Evolutionary conservation across 148 eudicot genomes (phyloP), one percentile per base, ranked within the genome.

Genomic region (Cornus florida): DNA sequence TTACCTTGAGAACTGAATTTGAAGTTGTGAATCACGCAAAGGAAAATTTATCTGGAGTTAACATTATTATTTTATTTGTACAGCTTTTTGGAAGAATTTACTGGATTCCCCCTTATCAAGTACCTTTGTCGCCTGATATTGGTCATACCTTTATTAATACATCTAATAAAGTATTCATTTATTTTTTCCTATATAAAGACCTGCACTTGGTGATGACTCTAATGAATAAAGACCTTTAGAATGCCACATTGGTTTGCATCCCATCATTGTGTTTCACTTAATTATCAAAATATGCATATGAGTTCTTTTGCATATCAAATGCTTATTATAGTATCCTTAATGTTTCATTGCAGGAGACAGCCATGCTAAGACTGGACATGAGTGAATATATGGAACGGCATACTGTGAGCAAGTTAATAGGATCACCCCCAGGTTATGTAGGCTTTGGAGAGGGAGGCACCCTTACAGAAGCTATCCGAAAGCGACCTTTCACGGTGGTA

Each of bases 341-440:
- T 75, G 31, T 5, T 19, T 39, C 64, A 17, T 71, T 68, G 66
- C 80, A 89, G 92, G 92, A 87, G 83, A 69, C 84, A 28, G 86
- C 90, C 74, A 89, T 87, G 92, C 81, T 89, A 79, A 87, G 92
- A 80, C 69, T 89, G 71, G 92, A 89, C 80, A 89, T 89, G 92
- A 89, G 88, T 80, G 92, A 89, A 78, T 89, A 89, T 75, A 89
- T 89, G 92, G 92, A 89, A 82, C 82, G 88, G 64, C 92, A 89
- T 80, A 87, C 90, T 20, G 87, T 89, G 43, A 87, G 92, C 87
- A 89, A 87, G 86, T 82, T 89, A 79, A 87, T 89, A 62, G 92
- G 92, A 69, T 87, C 92, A 56, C 92, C 92, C 23, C 92, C 92
- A 62, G 92, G 92, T 73, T 89, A 89, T 77, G 87, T 87, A 31